Evolutionary conservation across 805 yeast species (phyloP).

Genomic region (Candida succiphila): DNA sequence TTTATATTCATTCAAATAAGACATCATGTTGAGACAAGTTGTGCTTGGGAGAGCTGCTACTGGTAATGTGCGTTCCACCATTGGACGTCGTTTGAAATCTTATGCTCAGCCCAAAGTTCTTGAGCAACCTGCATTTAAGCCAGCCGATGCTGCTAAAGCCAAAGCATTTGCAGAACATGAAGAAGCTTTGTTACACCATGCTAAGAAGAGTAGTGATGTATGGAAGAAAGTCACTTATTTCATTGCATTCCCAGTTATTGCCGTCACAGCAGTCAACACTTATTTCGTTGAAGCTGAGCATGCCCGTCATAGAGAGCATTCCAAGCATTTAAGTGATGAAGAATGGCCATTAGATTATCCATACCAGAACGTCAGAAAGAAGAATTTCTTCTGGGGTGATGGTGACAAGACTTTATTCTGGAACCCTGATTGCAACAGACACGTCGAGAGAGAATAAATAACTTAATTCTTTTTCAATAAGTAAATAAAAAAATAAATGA

Average conservation of each 20-base stretch:
- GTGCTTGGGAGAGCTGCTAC: no score
- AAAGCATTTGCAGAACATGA: conserved; percentile 52
- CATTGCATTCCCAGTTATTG: conserved; percentile 77
- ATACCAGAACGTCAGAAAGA: conserved; percentile 82
- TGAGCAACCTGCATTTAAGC: conserved; percentile 34
- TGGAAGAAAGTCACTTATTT: conserved; percentile 82
- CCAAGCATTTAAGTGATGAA: conserved; percentile 66
- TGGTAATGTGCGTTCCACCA: conserved; percentile 13
- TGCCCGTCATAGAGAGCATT: conserved; percentile 80
- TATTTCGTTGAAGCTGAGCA: conserved; percentile 78
- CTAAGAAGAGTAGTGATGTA: conserved; percentile 58
- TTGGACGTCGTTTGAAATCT: conserved; percentile 23
- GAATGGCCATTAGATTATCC: conserved; percentile 91
- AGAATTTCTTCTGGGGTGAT: conserved; percentile 96
- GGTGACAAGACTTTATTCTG: conserved; percentile 97
- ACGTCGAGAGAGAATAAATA: conserved; percentile 29
- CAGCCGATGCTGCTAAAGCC: conserved; percentile 54
- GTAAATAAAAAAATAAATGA: conserved; percentile 1
- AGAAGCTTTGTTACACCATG: conserved; percentile 70
- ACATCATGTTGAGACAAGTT: conserved; percentile 40
- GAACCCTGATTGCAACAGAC: conserved; percentile 89
- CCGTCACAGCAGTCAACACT: conserved; percentile 70
- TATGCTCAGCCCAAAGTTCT: conserved; percentile 9
- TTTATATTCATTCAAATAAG: no score
- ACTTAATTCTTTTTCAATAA: not conserved